Base-by-base conservation (phyloP, 2,329 filamentous ascomycete genomes). In the Claviceps arundinis region DNA sequence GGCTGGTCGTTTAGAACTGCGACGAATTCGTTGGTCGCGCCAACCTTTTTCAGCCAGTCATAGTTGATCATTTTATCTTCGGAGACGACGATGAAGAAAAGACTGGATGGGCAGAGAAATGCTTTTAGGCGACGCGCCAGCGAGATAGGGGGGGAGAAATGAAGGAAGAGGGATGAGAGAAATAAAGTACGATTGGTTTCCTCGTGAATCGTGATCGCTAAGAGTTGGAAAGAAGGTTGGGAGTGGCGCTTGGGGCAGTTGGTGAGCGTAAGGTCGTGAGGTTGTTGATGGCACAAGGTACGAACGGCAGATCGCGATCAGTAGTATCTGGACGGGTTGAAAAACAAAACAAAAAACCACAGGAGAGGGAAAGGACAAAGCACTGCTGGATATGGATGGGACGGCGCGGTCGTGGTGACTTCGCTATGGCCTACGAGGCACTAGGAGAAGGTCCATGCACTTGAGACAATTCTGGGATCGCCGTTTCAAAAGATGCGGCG, bases 1-100 rank as follows among this genome's bases (percentile, higher is more conserved):
- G 78, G 78, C 64, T 82, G 78, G 60, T 81, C 77, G 67, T 81
- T 81, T 62, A 82, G 70, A 50, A 74, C 73, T 56, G 76, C 76
- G 59, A 82, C 75, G 58, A 77, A 78, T 62, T 79, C 67, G 38
- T 71, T 68, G 17, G 78, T 81, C 48, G 78, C 78, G 64, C 78
- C 78, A 59, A 82, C 73, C 54, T 67, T 72, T 59, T 61, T 61
- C 58, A 82, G 74, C 70, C 74, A 82, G 63, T 74, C 75, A 62
- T 81, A 81, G 62, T 77, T 70, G 55, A 72, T 76, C 69, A 74
- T 73, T 38, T 14, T 34, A 4, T 30, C 30, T 34, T 11, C 30
- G 4, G 30, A 34, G 30, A 11, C 30, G 30, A 11, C 9, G 9
- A 30, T 4, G 30, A 30, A 11, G 9, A 34, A 34, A 11, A 34